Evolutionary conservation across 805 yeast species (phyloP), one percentile per base, ranked within the genome.

Genomic region (Cyberlindnera euphorbiiphila): DNA sequence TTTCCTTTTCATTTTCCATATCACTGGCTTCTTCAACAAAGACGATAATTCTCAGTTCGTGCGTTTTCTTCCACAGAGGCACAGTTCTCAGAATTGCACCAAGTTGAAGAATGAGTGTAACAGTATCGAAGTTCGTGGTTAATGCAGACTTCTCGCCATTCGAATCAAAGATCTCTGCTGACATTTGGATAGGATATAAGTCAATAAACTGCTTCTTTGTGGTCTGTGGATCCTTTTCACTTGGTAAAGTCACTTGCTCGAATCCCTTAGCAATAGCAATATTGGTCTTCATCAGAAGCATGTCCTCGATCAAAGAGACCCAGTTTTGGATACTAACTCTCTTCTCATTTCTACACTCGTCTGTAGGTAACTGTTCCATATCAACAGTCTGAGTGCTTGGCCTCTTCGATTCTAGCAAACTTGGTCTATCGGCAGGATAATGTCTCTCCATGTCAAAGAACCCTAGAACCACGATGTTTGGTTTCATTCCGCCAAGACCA

Each of bases 401-500:
- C 25, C 26, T 33, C 34, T 40, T 36, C 16, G 11, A 9, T 12
- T 14, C n/a, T 4, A 27, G 11, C 4, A 34, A 19, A 11, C 25
- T 20, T 10, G 35, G 36, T 21, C 34, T 45, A 13, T 25, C 9
- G 14, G 21, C 10, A 5, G 52, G 50, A 28, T 49, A 57, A 42
- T 60, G 62, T 23, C 57, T 59, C 7, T 59, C 61, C 42, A 81
- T 66, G 54, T 91, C 95, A 50, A 81, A 85, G 53, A 88, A 88
- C 0, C 98, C 98, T 22, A 93, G 43, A 0, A 93, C 94, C 0
- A 96, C 86, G 36, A 93, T 89, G 56, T 93, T 93, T 2, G 98
- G 98, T 52, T 77, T 82, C 98, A 93, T 93, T 10, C 96, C 97
- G 7, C 99, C 99, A n/a, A 93, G 66, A 0, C 99, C 99, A 3